Base-by-base conservation (phyloP, 1,139 yeast species). In the Scheffersomyces parashehatae region DNA sequence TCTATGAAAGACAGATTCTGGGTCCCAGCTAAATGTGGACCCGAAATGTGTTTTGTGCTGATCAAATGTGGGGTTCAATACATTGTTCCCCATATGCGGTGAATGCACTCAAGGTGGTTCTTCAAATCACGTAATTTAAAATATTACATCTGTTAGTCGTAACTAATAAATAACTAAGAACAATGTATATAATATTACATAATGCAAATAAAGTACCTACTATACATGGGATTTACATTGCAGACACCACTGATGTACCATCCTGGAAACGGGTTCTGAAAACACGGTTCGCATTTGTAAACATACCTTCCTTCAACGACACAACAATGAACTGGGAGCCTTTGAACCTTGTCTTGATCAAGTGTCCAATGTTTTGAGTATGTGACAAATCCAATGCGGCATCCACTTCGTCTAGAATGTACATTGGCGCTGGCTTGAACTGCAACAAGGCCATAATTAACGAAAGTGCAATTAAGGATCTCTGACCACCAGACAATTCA, bases 371-470 rank as follows among this genome's bases (percentile, higher is more conserved):
- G 58, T 93, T 93, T 64, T 95, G 98, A 1, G 99, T 95, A 63
- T 95, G 99, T 43, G 96, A 88, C 51, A 91, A 77, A 72, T 95
- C 99, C 51, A 95, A 77, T 1, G 99, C 99, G 1, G 99, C 99
- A 67, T 93, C 99, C 32, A 93, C 97, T 67, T 93, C 99, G 67
- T 93, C 99, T 46, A 93, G 73, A 55, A 93, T 91, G 62, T 93
- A 93, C 96, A 93, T 88, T 9, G 99, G 99, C 0, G 99, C 98
- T 1, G 99, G 99, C 62, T 90, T 89, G 72, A 88, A 91, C 63
- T 91, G 96, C 44, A 93, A 72, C 48, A 93, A 71, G 0, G 98
- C 97, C 81, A 91, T 78, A 53, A 91, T 91, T 55, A 93, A 73
- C 3, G 98, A 88, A 40, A 93, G 70, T 0, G 99, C 99, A 52